A percentile compares a stretch with the other conserved stretches of the same genome.
These are phyloP conservation scores for Penicillium expansum DNA, from an alignment of 2,329 filamentous ascomycete genomes.

Conservation along the genomic window DNA sequence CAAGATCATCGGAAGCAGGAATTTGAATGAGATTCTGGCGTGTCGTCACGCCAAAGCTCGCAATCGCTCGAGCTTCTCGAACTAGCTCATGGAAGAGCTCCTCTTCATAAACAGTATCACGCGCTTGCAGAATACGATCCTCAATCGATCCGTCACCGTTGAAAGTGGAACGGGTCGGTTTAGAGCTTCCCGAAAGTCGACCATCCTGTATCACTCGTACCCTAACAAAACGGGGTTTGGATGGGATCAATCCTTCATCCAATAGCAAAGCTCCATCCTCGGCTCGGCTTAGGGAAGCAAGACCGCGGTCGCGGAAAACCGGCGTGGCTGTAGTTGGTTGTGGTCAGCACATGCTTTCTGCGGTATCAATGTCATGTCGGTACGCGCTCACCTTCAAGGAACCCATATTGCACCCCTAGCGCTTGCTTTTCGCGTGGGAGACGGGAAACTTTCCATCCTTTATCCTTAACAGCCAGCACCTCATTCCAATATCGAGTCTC, in stretches of 20 bases:
- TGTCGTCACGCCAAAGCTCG: slow-evolving; percentile 67
- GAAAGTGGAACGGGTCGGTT: slow-evolving; percentile 17
- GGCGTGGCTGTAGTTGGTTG: slow-evolving; percentile 46
- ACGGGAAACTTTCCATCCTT: slow-evolving; percentile 81
- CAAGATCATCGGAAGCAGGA: slow-evolving; percentile 52
- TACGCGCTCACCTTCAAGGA: slow-evolving; percentile 63
- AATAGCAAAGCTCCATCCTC: slow-evolving; percentile 73
- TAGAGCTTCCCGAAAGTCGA: slow-evolving; percentile 56
- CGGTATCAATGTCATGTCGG: not conserved
- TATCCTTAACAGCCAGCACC: slow-evolving; percentile 73
- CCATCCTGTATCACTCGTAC: slow-evolving; percentile 63
- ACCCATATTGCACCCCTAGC: slow-evolving; percentile 84
- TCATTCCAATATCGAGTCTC: slow-evolving; percentile 90
- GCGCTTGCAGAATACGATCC: slow-evolving; percentile 40
- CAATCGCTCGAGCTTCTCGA: slow-evolving; percentile 72
- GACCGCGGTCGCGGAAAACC: slow-evolving; percentile 66
- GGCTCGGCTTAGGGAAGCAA: slow-evolving; percentile 73
- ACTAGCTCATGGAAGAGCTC: slow-evolving; percentile 90
- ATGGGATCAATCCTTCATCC: slow-evolving; percentile 57
- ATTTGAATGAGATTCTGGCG: slow-evolving; percentile 59
- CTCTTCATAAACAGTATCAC: slow-evolving; percentile 56
- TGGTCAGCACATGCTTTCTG: slow-evolving; percentile 28
- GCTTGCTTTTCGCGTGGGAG: slow-evolving; percentile 70
- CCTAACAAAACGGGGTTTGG: slow-evolving; percentile 60
- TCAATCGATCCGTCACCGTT: slow-evolving; percentile 31